Base-by-base conservation (phyloP, 495 filamentous ascomycete genomes). In the Penicillium egyptiacum region DNA sequence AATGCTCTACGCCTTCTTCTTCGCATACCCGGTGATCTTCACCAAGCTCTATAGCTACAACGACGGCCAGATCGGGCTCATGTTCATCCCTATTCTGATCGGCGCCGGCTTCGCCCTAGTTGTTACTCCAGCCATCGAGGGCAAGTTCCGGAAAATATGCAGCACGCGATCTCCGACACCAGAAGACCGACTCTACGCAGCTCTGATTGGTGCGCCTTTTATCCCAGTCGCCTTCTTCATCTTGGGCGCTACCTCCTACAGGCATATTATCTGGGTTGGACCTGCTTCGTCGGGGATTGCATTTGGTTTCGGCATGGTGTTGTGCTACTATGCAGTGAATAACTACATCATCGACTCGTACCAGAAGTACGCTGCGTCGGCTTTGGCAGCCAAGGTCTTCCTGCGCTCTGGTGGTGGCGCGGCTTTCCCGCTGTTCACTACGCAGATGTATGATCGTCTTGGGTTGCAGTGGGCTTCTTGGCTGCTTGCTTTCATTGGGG, bases 321-420 rank as follows among this genome's bases (percentile, higher is more conserved):
- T 86, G 19, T 81, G 90, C 46, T 89, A 89, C 73, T 78, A 89
- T 17, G 75, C 77, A 20, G 76, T 89, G 45, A 84, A 88, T 67
- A 88, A 83, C 64, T 92, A 90, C 63, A 78, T 91, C 37, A 85
- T 84, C 42, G 88, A 90, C 45, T 78, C 81, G 0, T 91, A 90
- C 61, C 68, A 67, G 49, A 67, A 67, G 35, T 74, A 74, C 39
- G 69, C 70, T 4, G 71, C 71, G 0, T 71, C 66, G 3, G 70
- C 71, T 0, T 44, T 74, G 30, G 71, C 71, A 14, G 70, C 70
- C 0, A 74, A 74, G 50, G 66, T 66, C n/a, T 69, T 72, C 42
- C 33, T 70, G 44, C 61, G 68, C 33, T 70, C 62, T 28, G 68
- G 68, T 10, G 70, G 70, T 40, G 71, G 66, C 43, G 71, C 77